These are phyloP conservation scores for Fusarium sp. DNA, from an alignment of 2,329 filamentous ascomycete species.

Conservation along the genomic window DNA sequence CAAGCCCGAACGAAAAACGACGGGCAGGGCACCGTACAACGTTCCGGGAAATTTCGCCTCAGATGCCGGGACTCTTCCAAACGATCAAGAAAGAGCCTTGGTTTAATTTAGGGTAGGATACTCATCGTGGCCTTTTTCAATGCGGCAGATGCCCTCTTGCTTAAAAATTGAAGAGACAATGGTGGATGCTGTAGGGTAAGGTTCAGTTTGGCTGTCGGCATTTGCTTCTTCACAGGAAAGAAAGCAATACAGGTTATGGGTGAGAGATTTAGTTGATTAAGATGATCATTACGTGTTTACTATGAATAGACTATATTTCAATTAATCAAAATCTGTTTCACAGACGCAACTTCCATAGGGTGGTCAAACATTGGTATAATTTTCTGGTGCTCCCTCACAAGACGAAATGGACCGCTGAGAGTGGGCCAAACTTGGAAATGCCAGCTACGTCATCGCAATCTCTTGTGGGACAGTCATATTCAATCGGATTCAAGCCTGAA, in stretches of 20 bases:
- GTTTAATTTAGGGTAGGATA: not conserved
- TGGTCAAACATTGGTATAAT: fast-evolving
- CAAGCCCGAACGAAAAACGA: not conserved
- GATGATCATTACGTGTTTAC: fast-evolving
- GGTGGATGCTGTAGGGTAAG: not conserved
- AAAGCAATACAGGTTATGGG: not conserved
- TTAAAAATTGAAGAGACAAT: not conserved
- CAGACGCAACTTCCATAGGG: fast-evolving
- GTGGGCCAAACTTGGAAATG: not conserved
- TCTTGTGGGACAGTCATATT: not conserved
- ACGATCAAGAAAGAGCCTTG: not conserved
- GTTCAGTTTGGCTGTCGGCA: not conserved
- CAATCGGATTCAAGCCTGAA: not conserved
- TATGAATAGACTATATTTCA: not conserved
- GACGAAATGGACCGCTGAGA: not conserved
- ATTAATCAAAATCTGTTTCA: not conserved
- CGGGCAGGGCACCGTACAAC: not conserved
- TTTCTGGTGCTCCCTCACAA: not conserved
- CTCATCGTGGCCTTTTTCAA: not conserved
- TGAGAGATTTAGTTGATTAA: not conserved
- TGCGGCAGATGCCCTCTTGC: not conserved
- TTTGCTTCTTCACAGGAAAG: not conserved
- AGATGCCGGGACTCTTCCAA: too few species aligned
- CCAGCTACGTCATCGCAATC: not conserved
- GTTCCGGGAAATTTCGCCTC: not conserved